Conservation (phyloP, 495 filamentous ascomycete genomes). For the Lichenothelia convexa region DNA sequence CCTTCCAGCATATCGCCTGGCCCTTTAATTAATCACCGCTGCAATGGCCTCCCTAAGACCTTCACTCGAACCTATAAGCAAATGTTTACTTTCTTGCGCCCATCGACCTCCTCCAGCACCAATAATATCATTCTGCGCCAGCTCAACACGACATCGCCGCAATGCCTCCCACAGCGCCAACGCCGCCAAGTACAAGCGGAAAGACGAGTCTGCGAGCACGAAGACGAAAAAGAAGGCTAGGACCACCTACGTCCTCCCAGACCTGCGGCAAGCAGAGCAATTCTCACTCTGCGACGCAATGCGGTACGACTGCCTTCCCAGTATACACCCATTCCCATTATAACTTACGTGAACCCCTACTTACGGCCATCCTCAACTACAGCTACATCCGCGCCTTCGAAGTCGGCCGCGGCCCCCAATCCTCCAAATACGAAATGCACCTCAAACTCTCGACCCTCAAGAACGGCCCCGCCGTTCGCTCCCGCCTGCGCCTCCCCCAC, state of each 20-base stretch:
- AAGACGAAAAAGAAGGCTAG: constrained; percentile 50
- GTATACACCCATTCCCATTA: neutral
- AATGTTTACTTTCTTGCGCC: no score
- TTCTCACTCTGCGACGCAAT: constrained; percentile 83
- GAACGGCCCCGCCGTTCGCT: constrained; percentile 71
- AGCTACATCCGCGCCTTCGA: constrained; percentile 85
- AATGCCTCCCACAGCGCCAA: constrained; percentile 8
- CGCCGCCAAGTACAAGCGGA: constrained; percentile 14
- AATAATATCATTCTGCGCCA: neutral
- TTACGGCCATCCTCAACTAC: neutral
- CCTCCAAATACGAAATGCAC: constrained; percentile 71
- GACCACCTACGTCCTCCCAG: constrained; percentile 40
- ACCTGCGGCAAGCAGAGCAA: constrained; percentile 43
- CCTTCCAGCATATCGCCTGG: no score
- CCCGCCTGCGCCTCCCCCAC: constrained; percentile 73
- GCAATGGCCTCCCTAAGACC: no score
- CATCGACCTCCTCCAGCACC: neutral
- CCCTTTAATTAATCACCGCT: no score
- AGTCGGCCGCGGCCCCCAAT: constrained; percentile 57
- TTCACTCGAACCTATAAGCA: no score
- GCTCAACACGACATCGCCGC: no score
- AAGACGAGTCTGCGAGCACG: constrained; percentile 15
- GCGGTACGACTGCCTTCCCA: constrained; percentile 34
- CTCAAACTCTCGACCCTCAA: constrained; percentile 60
- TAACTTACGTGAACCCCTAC: neutral